phyloP scores from a whole-genome alignment of 1,139 yeast genomes.

The Candida buenavistaensis region DNA sequence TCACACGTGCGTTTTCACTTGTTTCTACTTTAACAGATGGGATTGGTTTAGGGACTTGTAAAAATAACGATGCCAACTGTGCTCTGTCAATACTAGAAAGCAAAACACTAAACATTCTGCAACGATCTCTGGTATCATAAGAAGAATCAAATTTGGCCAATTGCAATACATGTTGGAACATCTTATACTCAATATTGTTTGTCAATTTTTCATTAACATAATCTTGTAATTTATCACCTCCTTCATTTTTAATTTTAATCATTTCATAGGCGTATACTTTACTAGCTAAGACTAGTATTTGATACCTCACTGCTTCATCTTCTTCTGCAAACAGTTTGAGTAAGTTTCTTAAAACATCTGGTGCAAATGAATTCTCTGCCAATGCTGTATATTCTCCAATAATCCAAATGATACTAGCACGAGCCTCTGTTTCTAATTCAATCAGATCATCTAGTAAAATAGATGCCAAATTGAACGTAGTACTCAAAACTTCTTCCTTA shows the following conservation, averaged over 20 bases:
- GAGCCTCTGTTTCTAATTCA: constrained; percentile 52
- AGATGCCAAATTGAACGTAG: constrained; percentile 38
- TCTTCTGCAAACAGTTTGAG: constrained; percentile 60
- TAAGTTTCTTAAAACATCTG: constrained; percentile 70
- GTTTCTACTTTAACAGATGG: constrained; percentile 28
- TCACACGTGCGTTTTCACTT: constrained; percentile 17
- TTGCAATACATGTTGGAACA: constrained; percentile 63
- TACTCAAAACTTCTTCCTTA: constrained; percentile 28
- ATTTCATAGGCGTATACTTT: constrained; percentile 63
- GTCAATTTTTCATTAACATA: constrained; percentile 23
- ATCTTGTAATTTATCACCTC: constrained; percentile 18
- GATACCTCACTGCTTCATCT: constrained; percentile 62
- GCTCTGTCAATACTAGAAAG: constrained; percentile 35
- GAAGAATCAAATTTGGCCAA: constrained; percentile 73
- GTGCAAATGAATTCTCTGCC: constrained; percentile 54
- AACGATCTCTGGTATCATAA: constrained; percentile 82
- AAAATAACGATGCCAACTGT: constrained; percentile 69
- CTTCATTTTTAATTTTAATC: constrained; percentile 29
- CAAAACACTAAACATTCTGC: constrained; percentile 66
- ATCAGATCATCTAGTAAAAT: constrained; percentile 26
- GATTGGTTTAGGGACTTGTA: constrained; percentile 82
- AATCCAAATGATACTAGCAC: constrained; percentile 86
- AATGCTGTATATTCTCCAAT: constrained; percentile 72
- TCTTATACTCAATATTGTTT: constrained; percentile 41
- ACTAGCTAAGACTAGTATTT: constrained; percentile 71